Conservation (phyloP, 1,284 basidiomycete species). For the Trametes hirsuta region DNA sequence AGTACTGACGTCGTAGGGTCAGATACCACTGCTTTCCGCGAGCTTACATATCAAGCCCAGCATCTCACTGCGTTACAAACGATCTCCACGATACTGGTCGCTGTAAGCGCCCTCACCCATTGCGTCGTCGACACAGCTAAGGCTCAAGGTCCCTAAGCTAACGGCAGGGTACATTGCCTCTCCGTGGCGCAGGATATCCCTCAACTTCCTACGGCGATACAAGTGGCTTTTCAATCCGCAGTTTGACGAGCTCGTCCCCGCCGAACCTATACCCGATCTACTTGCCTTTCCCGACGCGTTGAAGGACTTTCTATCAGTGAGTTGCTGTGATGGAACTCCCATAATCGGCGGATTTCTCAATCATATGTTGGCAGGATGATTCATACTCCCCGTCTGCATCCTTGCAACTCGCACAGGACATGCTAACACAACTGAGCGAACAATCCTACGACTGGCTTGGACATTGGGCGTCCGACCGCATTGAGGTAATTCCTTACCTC, state of each 20-base stretch:
- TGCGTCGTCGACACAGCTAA: slow-evolving; percentile 30
- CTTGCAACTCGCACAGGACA: slow-evolving; percentile 22
- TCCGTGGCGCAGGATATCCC: slow-evolving; percentile 41
- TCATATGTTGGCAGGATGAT: slow-evolving; percentile 9
- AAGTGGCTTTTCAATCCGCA: slow-evolving; percentile 73
- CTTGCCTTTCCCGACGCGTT: slow-evolving; percentile 8
- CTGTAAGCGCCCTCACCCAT: slow-evolving; percentile 44
- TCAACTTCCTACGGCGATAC: slow-evolving; percentile 64
- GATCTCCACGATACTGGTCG: slow-evolving; percentile 15
- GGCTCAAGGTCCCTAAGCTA: slow-evolving; percentile 29
- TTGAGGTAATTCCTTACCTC: slow-evolving; percentile 4
- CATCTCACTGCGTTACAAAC: slow-evolving; percentile 57
- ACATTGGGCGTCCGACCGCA: slow-evolving; percentile 23
- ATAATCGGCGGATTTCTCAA: background rate
- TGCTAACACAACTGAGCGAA: slow-evolving; percentile 13
- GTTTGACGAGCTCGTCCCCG: slow-evolving; percentile 24
- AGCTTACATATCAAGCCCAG: slow-evolving; percentile 51
- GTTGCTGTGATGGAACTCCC: background rate
- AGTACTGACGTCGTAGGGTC: background rate
- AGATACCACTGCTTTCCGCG: slow-evolving; percentile 49
- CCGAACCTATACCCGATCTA: slow-evolving; percentile 23
- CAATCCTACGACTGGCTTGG: slow-evolving; percentile 15
- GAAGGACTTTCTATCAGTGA: slow-evolving; percentile 16
- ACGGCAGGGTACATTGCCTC: slow-evolving; percentile 38
- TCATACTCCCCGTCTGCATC: slow-evolving; percentile 19